Percentiles rank a stretch among this genome's conserved stretches.
Evolutionary conservation across 2,329 filamentous ascomycete genomes (phyloP).

Genomic region (Pseudogymnoascus sp.): DNA sequence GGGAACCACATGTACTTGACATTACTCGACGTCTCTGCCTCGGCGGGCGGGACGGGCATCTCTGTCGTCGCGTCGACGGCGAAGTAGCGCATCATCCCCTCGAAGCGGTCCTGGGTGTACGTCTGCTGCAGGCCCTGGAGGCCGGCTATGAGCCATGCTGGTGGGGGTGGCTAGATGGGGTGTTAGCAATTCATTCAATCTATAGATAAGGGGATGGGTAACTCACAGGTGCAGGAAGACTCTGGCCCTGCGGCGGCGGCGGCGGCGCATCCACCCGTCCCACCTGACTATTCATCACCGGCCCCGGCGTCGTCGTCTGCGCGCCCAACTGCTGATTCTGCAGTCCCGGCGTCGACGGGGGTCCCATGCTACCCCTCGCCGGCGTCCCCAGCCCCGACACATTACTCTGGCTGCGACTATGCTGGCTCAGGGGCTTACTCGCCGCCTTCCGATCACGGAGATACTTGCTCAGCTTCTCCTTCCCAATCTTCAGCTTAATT

Average conservation of each 20-base stretch:
- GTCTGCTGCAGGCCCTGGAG: slow-evolving; percentile 61
- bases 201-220: slow-evolving; percentile 17
- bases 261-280: slow-evolving; percentile 61
- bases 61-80: slow-evolving; percentile 68
- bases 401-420: slow-evolving; percentile 37
- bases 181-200: slow-evolving; percentile 20
- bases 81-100: slow-evolving; percentile 84
- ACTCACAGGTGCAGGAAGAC: slow-evolving; percentile 54
- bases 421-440: slow-evolving; percentile 33
- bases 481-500: slow-evolving; percentile 67
- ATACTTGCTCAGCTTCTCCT: slow-evolving; percentile 62
- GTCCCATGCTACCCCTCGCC: slow-evolving; percentile 47
- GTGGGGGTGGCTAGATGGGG: slow-evolving; percentile 62
- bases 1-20: slow-evolving; percentile 78
- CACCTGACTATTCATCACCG: slow-evolving; percentile 45
- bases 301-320: slow-evolving; percentile 24
- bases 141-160: slow-evolving; percentile 73
- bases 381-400: slow-evolving; percentile 43
- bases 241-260: slow-evolving; percentile 50
- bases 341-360: slow-evolving; percentile 35
- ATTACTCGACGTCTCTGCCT: slow-evolving; percentile 49
- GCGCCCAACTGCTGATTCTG: slow-evolving; percentile 23
- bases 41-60: slow-evolving; percentile 41
- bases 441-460: slow-evolving; percentile 46
- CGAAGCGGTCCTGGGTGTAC: slow-evolving; percentile 78